A percentile compares a stretch with the other conserved stretches of the same genome.
phyloP scores from a whole-genome alignment of 192 early-diverging fungal species.

The Chytriomyces sp. region DNA sequence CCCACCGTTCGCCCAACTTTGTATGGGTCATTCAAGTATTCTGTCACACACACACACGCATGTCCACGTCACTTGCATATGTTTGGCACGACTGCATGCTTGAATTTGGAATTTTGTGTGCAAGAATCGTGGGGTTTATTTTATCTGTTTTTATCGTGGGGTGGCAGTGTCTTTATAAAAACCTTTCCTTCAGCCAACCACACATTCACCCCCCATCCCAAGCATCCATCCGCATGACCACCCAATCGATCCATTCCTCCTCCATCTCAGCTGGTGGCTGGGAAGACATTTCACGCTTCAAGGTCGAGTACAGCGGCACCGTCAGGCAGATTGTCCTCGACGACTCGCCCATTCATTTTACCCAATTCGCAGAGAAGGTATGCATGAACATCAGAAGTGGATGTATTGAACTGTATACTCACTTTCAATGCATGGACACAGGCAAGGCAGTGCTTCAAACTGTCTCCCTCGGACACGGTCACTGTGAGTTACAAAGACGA shows the following conservation, averaged over 20 bases:
- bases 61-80: too few species aligned
- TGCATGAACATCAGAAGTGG: neutral
- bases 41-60: too few species aligned
- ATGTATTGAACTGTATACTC: neutral
- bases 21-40: too few species aligned
- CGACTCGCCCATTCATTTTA: neutral
- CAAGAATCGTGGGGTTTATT: too few species aligned
- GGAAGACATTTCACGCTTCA: conserved; percentile 16
- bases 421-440: neutral
- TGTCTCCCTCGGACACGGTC: neutral
- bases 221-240: too few species aligned
- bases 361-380: conserved; percentile 8
- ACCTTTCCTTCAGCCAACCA: too few species aligned
- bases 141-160: too few species aligned
- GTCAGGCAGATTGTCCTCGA: conserved; percentile 24
- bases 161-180: too few species aligned
- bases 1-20: too few species aligned
- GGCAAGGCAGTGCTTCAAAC: conserved; percentile 3
- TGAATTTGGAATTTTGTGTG: too few species aligned
- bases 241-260: neutral
- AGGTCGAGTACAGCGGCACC: neutral
- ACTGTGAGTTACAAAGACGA: conserved; percentile 22
- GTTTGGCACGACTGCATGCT: too few species aligned
- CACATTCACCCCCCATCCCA: too few species aligned
- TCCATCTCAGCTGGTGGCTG: neutral